Evolutionary conservation across 129 eudicot genomes (phyloP), one percentile per base, ranked within the genome.

Genomic region (Helianthus tuberosus): DNA sequence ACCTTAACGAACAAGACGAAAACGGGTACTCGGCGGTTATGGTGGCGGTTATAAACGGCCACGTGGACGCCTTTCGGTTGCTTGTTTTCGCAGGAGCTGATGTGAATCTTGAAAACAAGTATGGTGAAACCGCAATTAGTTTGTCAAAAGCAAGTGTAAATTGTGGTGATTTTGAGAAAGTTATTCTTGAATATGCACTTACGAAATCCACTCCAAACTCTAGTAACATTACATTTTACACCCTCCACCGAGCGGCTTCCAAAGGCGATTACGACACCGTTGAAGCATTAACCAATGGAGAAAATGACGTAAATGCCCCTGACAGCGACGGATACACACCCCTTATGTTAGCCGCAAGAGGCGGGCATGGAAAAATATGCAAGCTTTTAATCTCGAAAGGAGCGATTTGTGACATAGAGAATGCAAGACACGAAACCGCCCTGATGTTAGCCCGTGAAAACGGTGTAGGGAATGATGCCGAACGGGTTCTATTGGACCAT

Each of bases 261-360:
- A 68, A 61, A 17, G 91, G 94, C 0, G 81, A 92, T 77, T 9
- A 65, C 3, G 80, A 81, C 38, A 55, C 73, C 0, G 88, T 86
- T 1, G 72, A 71, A 17, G 43, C 61, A 25, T 49, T 87, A 67
- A 77, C 73, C 0, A 53, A 59, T 16, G 71, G 66, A 13, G 90
- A 85, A 14, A 64, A 55, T 17, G 88, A 91, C 62, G 66, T 88
- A 11, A 79, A 89, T 32, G 63, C 68, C 48, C 75, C 75, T 39
- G 88, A 92, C 49, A 7, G 74, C 5, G 94, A 92, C n/a, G 90
- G 96, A 11, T 80, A 87, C 61, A 92, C 98, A 5, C 96, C 98
- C 10, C 90, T 92, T 15, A 92, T 92, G 98, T 63, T 87, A 49
- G 98, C 98, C 32, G 96, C 98, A 29, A 80, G 78, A 66, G 83